phyloP scores from a whole-genome alignment of 2,329 filamentous ascomycete species.

The Davidsoniella eucalypti region DNA sequence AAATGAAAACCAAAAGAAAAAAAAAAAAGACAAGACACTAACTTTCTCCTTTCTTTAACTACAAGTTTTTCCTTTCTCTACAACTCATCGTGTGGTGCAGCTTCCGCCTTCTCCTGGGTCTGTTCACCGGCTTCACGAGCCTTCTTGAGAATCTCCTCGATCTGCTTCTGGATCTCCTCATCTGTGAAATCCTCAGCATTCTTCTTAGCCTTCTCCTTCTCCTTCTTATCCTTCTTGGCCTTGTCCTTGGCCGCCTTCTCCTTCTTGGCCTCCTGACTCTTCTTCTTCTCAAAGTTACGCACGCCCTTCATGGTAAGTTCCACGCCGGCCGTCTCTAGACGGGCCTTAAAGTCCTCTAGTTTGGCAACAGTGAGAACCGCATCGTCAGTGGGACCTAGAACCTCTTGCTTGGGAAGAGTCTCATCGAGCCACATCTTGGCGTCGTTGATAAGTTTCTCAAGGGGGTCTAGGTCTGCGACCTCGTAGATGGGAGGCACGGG shows the following conservation, averaged over 20 bases:
- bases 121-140: no score
- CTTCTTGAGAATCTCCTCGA: constrained; percentile 32
- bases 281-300: constrained; percentile 33
- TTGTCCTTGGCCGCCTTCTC: constrained; percentile 30
- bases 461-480: constrained; percentile 49
- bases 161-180: constrained; percentile 26
- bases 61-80: constrained; percentile 1
- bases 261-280: constrained; percentile 27
- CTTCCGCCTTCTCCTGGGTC: constrained; percentile 19
- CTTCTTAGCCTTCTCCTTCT: constrained; percentile 22
- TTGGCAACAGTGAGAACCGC: constrained; percentile 61
- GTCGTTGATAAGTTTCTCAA: constrained; percentile 45
- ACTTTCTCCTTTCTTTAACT: neutral
- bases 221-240: constrained; percentile 24
- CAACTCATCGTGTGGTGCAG: constrained; percentile 18
- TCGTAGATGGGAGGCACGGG: constrained; percentile 53
- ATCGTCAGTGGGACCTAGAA: constrained; percentile 53
- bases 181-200: constrained; percentile 21
- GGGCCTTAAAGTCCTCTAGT: constrained; percentile 47
- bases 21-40: neutral
- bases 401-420: constrained; percentile 53
- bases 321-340: constrained; percentile 54
- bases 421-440: constrained; percentile 59
- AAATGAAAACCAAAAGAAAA: neutral
- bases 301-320: constrained; percentile 56